Evolutionary conservation across 192 early-diverging fungal species (phyloP).

Genomic region (Mortierella alpina): DNA sequence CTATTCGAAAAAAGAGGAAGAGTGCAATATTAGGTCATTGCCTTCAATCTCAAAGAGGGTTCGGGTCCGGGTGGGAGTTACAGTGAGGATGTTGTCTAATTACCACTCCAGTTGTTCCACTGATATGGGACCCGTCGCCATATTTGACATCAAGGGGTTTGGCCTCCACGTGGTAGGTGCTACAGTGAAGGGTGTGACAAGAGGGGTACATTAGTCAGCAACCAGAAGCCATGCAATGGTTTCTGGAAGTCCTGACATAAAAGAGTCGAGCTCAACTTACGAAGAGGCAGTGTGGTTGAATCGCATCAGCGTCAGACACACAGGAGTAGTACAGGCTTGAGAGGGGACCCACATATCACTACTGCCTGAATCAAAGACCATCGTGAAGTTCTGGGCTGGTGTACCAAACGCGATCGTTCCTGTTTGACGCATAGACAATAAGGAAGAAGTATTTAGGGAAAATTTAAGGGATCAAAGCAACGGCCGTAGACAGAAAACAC

Average conservation of each 20-base stretch:
- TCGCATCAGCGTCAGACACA: slow-evolving; percentile 22
- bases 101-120: slow-evolving; percentile 35
- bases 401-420: slow-evolving; percentile 37
- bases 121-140: slow-evolving; percentile 41
- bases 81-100: neutral
- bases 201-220: neutral
- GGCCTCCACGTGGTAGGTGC: slow-evolving; percentile 21
- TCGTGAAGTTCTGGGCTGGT: slow-evolving; percentile 35
- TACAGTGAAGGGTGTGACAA: neutral
- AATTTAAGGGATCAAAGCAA: neutral
- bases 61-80: neutral
- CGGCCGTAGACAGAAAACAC: neutral
- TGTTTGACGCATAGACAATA: neutral
- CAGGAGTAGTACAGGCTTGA: slow-evolving; percentile 8
- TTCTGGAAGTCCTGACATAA: no score
- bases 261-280: slow-evolving; percentile 11
- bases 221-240: neutral
- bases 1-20: neutral
- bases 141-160: slow-evolving; percentile 38
- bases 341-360: slow-evolving; percentile 52
- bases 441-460: neutral
- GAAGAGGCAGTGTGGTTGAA: slow-evolving; percentile 27
- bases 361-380: slow-evolving; percentile 49
- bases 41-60: neutral
- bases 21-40: neutral